Conservation (phyloP, 75 land plant genomes). For the Selaginella moellendorffii region DNA sequence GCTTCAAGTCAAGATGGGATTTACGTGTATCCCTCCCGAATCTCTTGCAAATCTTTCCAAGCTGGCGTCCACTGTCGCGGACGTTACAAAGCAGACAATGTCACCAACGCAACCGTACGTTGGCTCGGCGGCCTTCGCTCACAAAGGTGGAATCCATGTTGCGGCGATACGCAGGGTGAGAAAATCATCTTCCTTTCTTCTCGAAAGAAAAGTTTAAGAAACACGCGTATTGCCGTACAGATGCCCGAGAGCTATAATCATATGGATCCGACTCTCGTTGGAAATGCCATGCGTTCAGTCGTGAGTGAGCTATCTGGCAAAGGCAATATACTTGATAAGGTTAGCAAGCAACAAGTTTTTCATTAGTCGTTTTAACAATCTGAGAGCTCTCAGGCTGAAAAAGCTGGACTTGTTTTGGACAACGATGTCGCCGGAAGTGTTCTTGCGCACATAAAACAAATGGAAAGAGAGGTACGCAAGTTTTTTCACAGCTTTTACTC, state of each 20-base stretch:
- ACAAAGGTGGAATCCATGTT: conserved; percentile 19
- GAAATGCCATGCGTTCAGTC: conserved; percentile 13
- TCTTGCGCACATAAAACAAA: conserved; percentile 14
- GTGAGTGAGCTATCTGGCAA: conserved; percentile 18
- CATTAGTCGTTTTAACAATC: too few species aligned
- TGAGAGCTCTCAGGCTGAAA: conserved; percentile 23
- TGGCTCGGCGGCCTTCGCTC: conserved; percentile 14
- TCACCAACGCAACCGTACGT: conserved; percentile 15
- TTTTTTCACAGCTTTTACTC: too few species aligned
- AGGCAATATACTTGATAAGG: conserved; percentile 18
- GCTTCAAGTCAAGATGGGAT: conserved; percentile 11
- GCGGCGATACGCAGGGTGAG: conserved; percentile 19
- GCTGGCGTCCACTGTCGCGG: conserved; percentile 6
- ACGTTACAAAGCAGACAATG: conserved; percentile 7
- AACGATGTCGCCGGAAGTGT: conserved; percentile 13
- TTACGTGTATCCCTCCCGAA: conserved; percentile 9
- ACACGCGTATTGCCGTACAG: too few species aligned
- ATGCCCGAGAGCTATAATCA: conserved; percentile 19
- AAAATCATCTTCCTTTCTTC: too few species aligned
- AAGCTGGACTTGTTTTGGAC: conserved; percentile 12
- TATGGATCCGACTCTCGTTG: conserved; percentile 16
- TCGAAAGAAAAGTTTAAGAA: too few species aligned
- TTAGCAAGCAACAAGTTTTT: too few species aligned
- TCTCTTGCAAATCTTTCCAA: conserved; percentile 3
- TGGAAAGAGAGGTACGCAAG: conserved; percentile 13